A percentile compares a stretch with the other conserved stretches of the same genome.
Evolutionary conservation across 1,139 yeast genomes (phyloP).

Genomic region (Suhomyces bokatorum): DNA sequence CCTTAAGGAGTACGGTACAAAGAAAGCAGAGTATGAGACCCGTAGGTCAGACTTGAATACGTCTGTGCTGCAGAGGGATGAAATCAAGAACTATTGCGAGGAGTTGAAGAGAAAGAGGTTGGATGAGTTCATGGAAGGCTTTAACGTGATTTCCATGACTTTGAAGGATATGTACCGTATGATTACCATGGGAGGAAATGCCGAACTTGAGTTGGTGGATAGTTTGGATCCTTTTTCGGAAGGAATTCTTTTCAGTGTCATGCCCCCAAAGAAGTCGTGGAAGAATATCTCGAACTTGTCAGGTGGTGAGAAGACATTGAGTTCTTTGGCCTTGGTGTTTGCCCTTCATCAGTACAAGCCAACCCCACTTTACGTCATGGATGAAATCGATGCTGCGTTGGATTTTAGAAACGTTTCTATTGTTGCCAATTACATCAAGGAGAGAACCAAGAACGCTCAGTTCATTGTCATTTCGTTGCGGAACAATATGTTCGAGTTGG

Average conservation of each 20-base stretch:
- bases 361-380: conserved; percentile 98
- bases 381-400: conserved; percentile 97
- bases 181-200: conserved; percentile 99
- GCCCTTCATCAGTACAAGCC: conserved; percentile 96
- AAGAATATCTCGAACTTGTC: conserved; percentile 90
- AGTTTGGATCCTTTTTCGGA: conserved; percentile 97
- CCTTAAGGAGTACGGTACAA: conserved; percentile 71
- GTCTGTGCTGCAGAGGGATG: conserved; percentile 69
- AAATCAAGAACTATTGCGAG: conserved; percentile 62
- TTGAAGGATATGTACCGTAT: conserved; percentile 96
- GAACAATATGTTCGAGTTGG: conserved; percentile 96
- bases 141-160: conserved; percentile 80
- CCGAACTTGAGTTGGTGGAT: conserved; percentile 93
- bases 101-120: conserved; percentile 71
- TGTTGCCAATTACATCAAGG: conserved; percentile 95
- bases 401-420: conserved; percentile 96
- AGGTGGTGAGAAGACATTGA: conserved; percentile 96
- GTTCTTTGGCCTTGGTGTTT: conserved; percentile 93
- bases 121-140: conserved; percentile 93
- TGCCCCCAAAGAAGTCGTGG: conserved; percentile 99
- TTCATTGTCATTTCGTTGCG: conserved; percentile 92
- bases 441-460: conserved; percentile 93
- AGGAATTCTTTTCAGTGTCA: conserved; percentile 93
- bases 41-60: conserved; percentile 67
- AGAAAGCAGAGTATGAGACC: conserved; percentile 61